Percentiles rank a stretch among this genome's conserved stretches.
Conservation (phyloP, 805 yeast genomes). For the Zygoascus tannicola region DNA sequence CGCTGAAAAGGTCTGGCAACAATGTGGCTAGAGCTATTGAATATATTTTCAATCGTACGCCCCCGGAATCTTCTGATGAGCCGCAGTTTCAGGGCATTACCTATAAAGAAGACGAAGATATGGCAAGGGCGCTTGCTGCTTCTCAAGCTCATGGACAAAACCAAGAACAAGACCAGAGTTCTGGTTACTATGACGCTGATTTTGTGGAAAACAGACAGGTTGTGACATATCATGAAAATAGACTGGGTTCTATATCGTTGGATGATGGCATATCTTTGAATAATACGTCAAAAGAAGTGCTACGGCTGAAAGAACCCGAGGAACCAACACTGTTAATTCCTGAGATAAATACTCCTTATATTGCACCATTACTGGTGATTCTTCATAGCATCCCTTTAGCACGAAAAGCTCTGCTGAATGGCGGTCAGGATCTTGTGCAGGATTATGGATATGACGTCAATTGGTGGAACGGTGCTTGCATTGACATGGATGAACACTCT, state of each 20-base stretch:
- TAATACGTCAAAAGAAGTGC: not conserved
- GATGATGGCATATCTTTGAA: not conserved
- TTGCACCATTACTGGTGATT: conserved; percentile 23
- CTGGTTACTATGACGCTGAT: conserved; percentile 15
- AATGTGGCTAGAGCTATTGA: conserved; percentile 24
- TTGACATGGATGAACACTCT: conserved; percentile 9
- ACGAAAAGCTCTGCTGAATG: conserved; percentile 21
- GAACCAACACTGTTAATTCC: conserved; percentile 19
- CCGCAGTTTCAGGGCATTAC: not conserved
- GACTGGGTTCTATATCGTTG: conserved; percentile 20
- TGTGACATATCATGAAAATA: not conserved
- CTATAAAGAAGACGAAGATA: not conserved
- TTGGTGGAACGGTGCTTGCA: conserved; percentile 23
- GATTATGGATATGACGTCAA: conserved; percentile 22
- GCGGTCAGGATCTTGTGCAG: conserved; percentile 15
- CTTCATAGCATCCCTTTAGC: conserved; percentile 26
- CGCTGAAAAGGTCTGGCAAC: conserved; percentile 19
- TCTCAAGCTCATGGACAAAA: not conserved
- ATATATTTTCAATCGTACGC: conserved; percentile 19
- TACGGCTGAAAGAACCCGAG: conserved; percentile 4
- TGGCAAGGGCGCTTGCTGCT: conserved; percentile 1
- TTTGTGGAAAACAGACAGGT: not conserved
- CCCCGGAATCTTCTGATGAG: not conserved
- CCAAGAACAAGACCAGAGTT: not conserved
- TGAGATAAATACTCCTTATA: conserved; percentile 8